These are phyloP conservation scores for Rhizopogon vinicolor DNA, from an alignment of 768 basidiomycete species.

Conservation along the genomic window DNA sequence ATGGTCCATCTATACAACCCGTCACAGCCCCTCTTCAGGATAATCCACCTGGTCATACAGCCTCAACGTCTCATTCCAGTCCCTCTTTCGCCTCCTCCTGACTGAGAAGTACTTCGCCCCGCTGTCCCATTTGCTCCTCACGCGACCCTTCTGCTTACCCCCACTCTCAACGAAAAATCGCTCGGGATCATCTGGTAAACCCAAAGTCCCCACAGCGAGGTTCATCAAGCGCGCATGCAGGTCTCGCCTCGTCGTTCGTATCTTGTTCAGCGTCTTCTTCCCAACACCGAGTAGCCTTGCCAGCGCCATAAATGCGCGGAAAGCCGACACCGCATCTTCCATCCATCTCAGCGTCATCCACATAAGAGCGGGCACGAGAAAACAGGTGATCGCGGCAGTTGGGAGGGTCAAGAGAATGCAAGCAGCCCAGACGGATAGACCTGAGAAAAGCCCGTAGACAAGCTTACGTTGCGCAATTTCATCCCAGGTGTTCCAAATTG, in stretches of 20 bases:
- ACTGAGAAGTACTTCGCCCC: conserved; percentile 76
- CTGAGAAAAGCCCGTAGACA: conserved; percentile 74
- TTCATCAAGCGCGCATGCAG: conserved; percentile 65
- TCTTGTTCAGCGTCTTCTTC: conserved; percentile 44
- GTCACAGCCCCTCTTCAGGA: conserved; percentile 44
- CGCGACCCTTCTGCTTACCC: conserved; percentile 67
- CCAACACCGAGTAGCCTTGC: conserved; percentile 60
- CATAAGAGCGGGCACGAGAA: conserved; percentile 71
- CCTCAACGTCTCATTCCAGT: conserved; percentile 85
- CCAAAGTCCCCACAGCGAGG: conserved; percentile 52
- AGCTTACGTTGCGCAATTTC: conserved; percentile 90
- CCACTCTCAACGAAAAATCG: conserved; percentile 53
- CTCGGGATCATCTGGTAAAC: conserved; percentile 69
- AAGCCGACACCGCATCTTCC: conserved; percentile 77
- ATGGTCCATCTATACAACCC: no score
- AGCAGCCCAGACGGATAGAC: conserved; percentile 59
- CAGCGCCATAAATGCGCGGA: conserved; percentile 68
- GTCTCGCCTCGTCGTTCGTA: conserved; percentile 50
- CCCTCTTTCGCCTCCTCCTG: conserved; percentile 71
- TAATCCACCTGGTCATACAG: conserved; percentile 83
- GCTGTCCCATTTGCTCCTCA: conserved; percentile 63
- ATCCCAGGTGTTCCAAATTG: conserved; percentile 83
- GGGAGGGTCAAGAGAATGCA: conserved; percentile 58
- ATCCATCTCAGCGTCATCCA: conserved; percentile 90
- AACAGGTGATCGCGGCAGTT: conserved; percentile 48